phyloP scores from a whole-genome alignment of 2,329 filamentous ascomycete genomes.

The Fusarium buxicola region DNA sequence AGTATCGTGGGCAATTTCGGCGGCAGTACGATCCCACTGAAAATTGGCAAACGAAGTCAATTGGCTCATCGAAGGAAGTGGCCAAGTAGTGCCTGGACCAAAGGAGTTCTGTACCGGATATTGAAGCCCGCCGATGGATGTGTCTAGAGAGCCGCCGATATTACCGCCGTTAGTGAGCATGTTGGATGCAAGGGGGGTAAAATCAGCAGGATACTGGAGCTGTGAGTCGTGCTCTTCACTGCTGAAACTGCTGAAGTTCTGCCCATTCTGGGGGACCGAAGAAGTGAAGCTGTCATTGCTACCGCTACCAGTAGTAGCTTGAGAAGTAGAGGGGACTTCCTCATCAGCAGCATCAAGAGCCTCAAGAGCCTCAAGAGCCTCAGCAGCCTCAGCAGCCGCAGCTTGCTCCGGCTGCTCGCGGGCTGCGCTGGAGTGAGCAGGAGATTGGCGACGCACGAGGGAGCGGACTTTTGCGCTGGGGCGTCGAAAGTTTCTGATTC shows the following conservation, averaged over 20 bases:
- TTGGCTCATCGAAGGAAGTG: not conserved
- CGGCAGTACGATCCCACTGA: conserved; percentile 52
- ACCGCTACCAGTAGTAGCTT: not conserved
- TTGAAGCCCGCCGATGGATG: not conserved
- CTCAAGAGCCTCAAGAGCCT: conserved; percentile 19
- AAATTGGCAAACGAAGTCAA: not conserved
- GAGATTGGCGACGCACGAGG: not conserved
- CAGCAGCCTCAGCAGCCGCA: conserved; percentile 25
- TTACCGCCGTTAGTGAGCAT: conserved; percentile 3
- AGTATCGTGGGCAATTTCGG: conserved; percentile 58
- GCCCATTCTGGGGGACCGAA: not conserved
- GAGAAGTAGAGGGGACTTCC: not conserved
- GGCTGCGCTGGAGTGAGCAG: conserved; percentile 38
- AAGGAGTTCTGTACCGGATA: not conserved
- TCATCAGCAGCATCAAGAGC: conserved; percentile 1
- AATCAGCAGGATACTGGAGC: not conserved
- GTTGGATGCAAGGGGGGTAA: conserved; percentile 1
- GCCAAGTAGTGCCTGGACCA: not conserved
- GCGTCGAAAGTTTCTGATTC: conserved; percentile 1
- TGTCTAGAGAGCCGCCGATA: not conserved
- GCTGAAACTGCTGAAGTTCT: conserved; percentile 4
- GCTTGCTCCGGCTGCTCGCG: conserved; percentile 39
- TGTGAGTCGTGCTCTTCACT: conserved; percentile 5
- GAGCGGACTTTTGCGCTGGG: not conserved
- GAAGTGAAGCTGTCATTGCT: conserved; percentile 7